Conservation (phyloP, 495 filamentous ascomycete species). For the Penicillium pulvis region DNA sequence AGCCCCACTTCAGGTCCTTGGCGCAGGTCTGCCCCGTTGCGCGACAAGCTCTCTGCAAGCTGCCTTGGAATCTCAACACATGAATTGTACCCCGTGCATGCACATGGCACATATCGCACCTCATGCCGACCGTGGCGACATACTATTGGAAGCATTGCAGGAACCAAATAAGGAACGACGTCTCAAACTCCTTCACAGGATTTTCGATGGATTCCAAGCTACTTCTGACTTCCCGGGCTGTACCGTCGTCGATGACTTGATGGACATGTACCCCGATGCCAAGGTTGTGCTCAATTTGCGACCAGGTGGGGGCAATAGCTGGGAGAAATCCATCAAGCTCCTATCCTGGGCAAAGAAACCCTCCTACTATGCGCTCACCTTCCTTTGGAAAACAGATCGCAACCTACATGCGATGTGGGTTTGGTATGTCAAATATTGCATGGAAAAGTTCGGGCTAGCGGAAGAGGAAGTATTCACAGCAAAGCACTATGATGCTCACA, state of each 20-base stretch:
- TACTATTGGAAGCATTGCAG: constrained; percentile 15
- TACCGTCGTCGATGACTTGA: constrained; percentile 30
- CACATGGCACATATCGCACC: constrained; percentile 25
- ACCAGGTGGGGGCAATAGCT: constrained; percentile 14
- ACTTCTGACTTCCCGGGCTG: constrained; percentile 26
- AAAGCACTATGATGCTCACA: constrained; percentile 19
- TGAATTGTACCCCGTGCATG: constrained; percentile 21
- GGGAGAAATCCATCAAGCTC: constrained; percentile 12
- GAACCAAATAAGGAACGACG: constrained; percentile 20
- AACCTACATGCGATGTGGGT: constrained; percentile 9
- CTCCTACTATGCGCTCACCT: constrained; percentile 1
- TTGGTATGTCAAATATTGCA: not conserved
- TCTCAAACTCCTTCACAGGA: constrained; percentile 24
- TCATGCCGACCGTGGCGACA: constrained; percentile 7
- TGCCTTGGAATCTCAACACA: constrained; percentile 23
- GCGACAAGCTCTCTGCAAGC: constrained; percentile 28
- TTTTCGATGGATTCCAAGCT: constrained; percentile 29
- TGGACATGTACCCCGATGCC: constrained; percentile 39
- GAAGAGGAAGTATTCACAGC: constrained; percentile 10
- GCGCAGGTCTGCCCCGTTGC: constrained; percentile 29
- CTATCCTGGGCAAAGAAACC: not conserved
- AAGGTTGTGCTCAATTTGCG: constrained; percentile 33
- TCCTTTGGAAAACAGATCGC: constrained; percentile 17
- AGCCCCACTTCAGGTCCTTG: constrained; percentile 20
- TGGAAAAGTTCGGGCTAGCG: not conserved